Evolutionary conservation across 1,284 basidiomycete genomes (phyloP).

Genomic region (Irpex sp.): DNA sequence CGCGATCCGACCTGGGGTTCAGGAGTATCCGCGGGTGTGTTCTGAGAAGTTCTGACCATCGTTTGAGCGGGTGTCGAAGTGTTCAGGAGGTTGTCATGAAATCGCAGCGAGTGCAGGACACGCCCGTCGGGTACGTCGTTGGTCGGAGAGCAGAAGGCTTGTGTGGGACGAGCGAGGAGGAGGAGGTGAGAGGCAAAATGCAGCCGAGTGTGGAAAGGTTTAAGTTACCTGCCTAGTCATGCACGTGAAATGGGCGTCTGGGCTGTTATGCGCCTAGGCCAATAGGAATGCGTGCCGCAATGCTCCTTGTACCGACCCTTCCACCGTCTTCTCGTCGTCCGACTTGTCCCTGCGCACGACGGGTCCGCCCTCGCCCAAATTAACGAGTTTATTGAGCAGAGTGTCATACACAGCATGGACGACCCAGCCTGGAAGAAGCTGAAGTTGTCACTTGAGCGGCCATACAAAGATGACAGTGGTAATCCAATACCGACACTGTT

Average conservation of each 20-base stretch:
- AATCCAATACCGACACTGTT: conserved; percentile 55
- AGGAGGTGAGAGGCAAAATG: not conserved
- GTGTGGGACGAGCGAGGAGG: not conserved
- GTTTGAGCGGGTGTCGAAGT: not conserved
- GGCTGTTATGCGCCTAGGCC: not conserved
- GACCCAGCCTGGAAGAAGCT: conserved; percentile 54
- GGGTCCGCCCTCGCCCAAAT: not conserved
- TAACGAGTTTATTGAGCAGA: not conserved
- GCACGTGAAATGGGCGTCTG: not conserved
- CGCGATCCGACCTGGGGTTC: conserved; percentile 23
- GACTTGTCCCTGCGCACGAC: not conserved
- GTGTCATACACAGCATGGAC: conserved; percentile 19
- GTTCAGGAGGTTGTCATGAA: not conserved
- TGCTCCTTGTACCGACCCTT: not conserved
- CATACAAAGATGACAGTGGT: conserved; percentile 73
- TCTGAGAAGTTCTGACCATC: conserved; percentile 26
- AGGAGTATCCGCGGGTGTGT: conserved; percentile 14
- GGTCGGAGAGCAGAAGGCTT: not conserved
- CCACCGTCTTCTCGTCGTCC: not conserved
- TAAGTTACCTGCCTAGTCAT: not conserved
- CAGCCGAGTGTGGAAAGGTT: not conserved
- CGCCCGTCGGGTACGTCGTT: not conserved
- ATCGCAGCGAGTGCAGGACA: not conserved
- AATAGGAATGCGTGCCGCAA: not conserved
- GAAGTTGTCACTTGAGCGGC: conserved; percentile 67